Evolutionary conservation across 23 red algal genomes (phyloP), one percentile per base, ranked within the genome.

Genomic region (Rhodosorus marinus): DNA sequence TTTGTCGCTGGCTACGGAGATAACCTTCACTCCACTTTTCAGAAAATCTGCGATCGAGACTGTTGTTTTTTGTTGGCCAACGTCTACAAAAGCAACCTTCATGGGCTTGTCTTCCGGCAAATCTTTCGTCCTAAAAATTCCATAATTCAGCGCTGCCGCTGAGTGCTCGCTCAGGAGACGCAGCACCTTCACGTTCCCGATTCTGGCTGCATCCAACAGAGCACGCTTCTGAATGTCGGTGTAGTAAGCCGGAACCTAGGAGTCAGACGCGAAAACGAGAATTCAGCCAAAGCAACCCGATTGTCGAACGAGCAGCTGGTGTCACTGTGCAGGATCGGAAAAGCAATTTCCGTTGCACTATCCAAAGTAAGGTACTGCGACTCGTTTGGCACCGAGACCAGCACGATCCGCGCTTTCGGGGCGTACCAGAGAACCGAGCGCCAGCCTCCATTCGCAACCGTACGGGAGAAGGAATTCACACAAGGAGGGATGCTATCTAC

Each of bases 91-190:
- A 14, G 70, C 51, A 26, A 84, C 90, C 31, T 98, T 83, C 11
- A 80, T 69, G 5, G 90, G 90, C 47, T 63, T 24, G 25, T 70
- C 49, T n/a, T 92, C 83, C 1, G 90, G 90, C 20, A 98, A 61
- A 20, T 85, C 72, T 42, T 49, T 74, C 11, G 90, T 69, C 25
- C 90, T 57, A 67, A 83, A 98, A 42, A 98, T 69, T 29, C 90
- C 90, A 51, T 98, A 98, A 14, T 74, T 59, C 15, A 98, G 70
- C 29, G 90, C 90, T 6, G 55, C 75, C 5, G 90, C 90, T 23
- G 78, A 70, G 65, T 98, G 90, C 52, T 98, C 90, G 48, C 86
- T 72, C 15, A 85, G 47, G n/a, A 98, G 33, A 1, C 90, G 77
- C 29, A 98, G 29, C 4, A 85, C 72, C 14, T 70, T 68, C 7